Evolutionary conservation across 179 eudicot genomes (phyloP).

Genomic region (Kewa caespitosa): DNA sequence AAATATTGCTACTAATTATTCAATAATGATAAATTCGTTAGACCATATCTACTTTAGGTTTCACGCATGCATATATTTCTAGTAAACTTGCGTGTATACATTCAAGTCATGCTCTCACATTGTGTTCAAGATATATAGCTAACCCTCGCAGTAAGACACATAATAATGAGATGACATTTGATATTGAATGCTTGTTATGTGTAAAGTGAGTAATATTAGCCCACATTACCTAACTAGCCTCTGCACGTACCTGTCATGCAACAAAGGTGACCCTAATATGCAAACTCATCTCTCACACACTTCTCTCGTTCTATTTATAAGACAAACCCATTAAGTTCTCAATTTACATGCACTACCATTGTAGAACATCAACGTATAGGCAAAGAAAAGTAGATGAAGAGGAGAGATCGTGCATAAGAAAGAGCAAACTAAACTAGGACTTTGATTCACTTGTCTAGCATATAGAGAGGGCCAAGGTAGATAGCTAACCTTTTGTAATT

Average conservation of each 20-base stretch:
- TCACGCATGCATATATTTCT: background rate
- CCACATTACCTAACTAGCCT: constrained; percentile 22
- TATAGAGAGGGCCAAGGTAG: too few relatives aligned
- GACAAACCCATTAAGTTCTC: background rate
- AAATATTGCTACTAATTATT: too few relatives aligned
- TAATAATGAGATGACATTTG: background rate
- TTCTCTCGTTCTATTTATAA: constrained; percentile 15
- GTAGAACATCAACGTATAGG: background rate
- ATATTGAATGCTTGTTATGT: background rate
- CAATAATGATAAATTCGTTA: too few relatives aligned
- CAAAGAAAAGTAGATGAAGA: background rate
- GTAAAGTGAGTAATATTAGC: background rate
- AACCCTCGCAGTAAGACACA: background rate
- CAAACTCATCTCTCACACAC: constrained; percentile 7
- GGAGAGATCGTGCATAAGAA: background rate
- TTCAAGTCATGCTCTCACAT: background rate
- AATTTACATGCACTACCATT: constrained; percentile 1
- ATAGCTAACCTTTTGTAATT: too few relatives aligned
- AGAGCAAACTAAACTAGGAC: too few relatives aligned
- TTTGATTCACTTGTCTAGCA: too few relatives aligned
- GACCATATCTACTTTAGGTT: too few relatives aligned
- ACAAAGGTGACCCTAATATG: constrained; percentile 13
- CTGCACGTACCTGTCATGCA: constrained; percentile 28
- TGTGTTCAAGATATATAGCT: background rate
- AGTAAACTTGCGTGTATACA: background rate